Evolutionary conservation across 306 rosid species (phyloP), one percentile per base, ranked within the genome.

Genomic region (Acacia melanoxylon): DNA sequence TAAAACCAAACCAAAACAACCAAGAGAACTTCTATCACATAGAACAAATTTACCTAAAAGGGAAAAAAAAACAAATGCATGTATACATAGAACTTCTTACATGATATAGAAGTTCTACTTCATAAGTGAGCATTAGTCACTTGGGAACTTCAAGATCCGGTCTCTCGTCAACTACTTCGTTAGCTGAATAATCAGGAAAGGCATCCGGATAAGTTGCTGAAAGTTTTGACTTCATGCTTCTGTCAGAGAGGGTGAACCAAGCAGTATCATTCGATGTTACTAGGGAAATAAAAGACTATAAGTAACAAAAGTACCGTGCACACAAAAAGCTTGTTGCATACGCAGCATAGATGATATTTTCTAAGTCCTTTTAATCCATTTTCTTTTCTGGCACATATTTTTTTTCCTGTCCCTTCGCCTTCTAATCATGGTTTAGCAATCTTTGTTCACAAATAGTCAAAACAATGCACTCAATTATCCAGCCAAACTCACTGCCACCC

Each of bases 121-220:
- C 48, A 20, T 74, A 42, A 79, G 66, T 54, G 48, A 56, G 15
- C 75, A 52, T 16, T 45, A 40, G 22, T 89, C 79, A 91, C 80
- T 80, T 86, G 0, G 99, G 98, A 84, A 87, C 72, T 89, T 95
- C 99, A 37, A 95, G 94, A 86, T 93, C 99, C 13, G 97, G 97
- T 76, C 99, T 91, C 81, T 86, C 86, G 82, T 95, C 98, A 33
- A 89, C 79, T 35, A 77, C 87, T 85, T 86, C 90, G 59, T 68
- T 69, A 72, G 35, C 81, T 7, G 91, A 89, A 61, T 88, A 91
- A 66, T 84, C 91, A 29, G 93, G 90, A 86, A 93, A 93, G 24
- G 96, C 99, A 63, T 93, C 97, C 2, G 98, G 99, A 82, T 92
- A 93, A 25, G 91, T 86, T 15, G 92, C 87, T 78, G 86, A 81